Evolutionary conservation across 768 basidiomycete genomes (phyloP), one percentile per base, ranked within the genome.

Genomic region (Lentinula sp.): DNA sequence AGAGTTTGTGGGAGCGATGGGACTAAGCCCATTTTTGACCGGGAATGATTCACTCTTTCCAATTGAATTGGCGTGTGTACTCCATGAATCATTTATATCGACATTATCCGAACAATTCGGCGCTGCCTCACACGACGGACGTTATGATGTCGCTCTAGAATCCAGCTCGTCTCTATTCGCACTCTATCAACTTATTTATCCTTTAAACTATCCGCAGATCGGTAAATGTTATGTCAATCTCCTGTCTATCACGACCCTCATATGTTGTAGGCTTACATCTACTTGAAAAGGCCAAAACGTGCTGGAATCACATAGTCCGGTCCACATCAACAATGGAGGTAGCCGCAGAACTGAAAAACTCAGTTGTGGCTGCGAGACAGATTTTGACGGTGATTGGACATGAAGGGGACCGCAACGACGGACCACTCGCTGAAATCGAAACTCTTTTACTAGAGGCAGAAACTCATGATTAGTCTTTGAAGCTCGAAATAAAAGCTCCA

Each of bases 181-280:
- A 0, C 72, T 90, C 6, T 93, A 93, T 70, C 66, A 80, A 10
- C 67, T 88, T 57, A 76, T 92, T 50, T 93, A 93, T 66, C 90
- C 91, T 1, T 74, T 72, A 2, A 87, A 88, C 67, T 91, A 91
- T 70, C 91, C 91, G n/a, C 88, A 91, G 65, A 90, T 86, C 28
- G 91, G 91, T 90, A 58, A 64, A 81, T 70, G 36, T 12, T 15
- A 33, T 43, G 15, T 23, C n/a, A n/a, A 18, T 37, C 33, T 6
- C 57, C 28, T 20, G 7, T 63, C 16, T 33, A 33, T 41, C 8
- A 39, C 48, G 50, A 48, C 52, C 32, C 20, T 28, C 16, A 9
- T n/a, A 54, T 59, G 56, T 39, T 13, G 18, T 59, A 93, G 91
- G 90, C 13, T 77, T 91, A 74, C 91, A 93, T 70, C 73, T 85